These are phyloP conservation scores for Mucor velutinosus DNA, from an alignment of 371 early-diverging fungal genomes.

Conservation along the genomic window DNA sequence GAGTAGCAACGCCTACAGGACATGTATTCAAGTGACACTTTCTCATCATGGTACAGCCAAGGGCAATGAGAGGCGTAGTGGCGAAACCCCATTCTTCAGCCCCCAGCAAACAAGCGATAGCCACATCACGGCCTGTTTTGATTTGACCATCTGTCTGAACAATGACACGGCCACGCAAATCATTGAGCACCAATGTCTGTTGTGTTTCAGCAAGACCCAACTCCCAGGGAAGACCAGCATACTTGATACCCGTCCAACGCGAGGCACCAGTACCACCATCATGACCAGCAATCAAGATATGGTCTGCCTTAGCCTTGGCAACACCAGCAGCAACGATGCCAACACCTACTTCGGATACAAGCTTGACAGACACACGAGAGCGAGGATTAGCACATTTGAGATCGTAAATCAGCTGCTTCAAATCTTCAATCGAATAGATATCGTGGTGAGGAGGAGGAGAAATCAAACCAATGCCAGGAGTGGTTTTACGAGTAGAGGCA, in stretches of 20 bases:
- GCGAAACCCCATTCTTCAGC: constrained; percentile 99
- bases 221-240: constrained; percentile 98
- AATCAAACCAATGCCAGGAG: constrained; percentile 94
- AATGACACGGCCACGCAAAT: constrained; percentile 91
- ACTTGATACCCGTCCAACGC: constrained; percentile 97
- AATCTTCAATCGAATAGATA: constrained; percentile 96
- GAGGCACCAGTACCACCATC: constrained; percentile 99
- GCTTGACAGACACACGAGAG: constrained; percentile 93
- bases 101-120: constrained; percentile 93
- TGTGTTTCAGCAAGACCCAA: constrained; percentile 97
- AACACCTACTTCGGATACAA: constrained; percentile 96
- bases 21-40: constrained; percentile 87
- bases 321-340: constrained; percentile 97
- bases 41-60: constrained; percentile 96
- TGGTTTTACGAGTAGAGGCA: constrained; percentile 92
- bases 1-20: constrained; percentile 96
- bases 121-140: constrained; percentile 95
- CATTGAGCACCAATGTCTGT: constrained; percentile 94
- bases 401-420: constrained; percentile 97
- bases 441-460: constrained; percentile 98
- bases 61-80: constrained; percentile 94
- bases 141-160: constrained; percentile 98
- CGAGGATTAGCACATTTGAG: constrained; percentile 90
- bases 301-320: constrained; percentile 96
- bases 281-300: constrained; percentile 94